These are phyloP conservation scores for Lactarius pseudohatsudake DNA, from an alignment of 768 basidiomycete species.

Conservation along the genomic window DNA sequence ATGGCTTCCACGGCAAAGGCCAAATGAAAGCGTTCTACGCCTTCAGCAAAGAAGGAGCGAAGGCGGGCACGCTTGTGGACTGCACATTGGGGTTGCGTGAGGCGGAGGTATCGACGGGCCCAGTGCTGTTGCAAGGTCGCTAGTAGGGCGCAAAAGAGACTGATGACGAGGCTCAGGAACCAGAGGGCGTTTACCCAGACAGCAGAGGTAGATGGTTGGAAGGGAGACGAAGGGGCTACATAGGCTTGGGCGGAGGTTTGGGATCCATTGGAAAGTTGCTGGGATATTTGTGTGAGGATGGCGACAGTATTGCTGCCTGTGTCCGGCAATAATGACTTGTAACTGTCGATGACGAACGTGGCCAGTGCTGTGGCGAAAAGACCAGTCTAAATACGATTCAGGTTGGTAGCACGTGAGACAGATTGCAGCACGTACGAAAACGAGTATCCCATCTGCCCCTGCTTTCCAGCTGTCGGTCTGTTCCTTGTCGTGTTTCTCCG, in stretches of 20 bases:
- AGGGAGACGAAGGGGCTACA: background rate
- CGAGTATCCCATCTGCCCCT: conserved; percentile 18
- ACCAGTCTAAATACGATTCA: too few species aligned
- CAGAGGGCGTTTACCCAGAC: conserved; percentile 19
- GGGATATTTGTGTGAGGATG: conserved; percentile 25
- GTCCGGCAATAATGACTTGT: conserved; percentile 21
- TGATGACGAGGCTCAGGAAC: conserved; percentile 19
- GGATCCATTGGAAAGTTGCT: conserved; percentile 16
- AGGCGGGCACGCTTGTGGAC: conserved; percentile 18
- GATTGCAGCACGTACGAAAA: too few species aligned
- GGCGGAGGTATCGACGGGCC: conserved; percentile 18
- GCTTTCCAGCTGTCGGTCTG: conserved; percentile 13
- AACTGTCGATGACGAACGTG: too few species aligned
- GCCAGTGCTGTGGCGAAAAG: too few species aligned
- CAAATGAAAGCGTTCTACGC: conserved; percentile 8
- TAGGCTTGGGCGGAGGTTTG: background rate
- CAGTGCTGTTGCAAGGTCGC: conserved; percentile 20
- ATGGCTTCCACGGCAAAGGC: conserved; percentile 10
- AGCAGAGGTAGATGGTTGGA: conserved; percentile 6
- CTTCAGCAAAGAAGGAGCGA: conserved; percentile 16
- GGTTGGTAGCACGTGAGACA: too few species aligned
- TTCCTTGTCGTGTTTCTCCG: conserved; percentile 12
- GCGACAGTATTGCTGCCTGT: conserved; percentile 7
- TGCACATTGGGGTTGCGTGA: conserved; percentile 1
- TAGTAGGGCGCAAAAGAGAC: conserved; percentile 20